phyloP scores from a whole-genome alignment of 1,139 yeast genomes.

The Komagataea norvegica region DNA sequence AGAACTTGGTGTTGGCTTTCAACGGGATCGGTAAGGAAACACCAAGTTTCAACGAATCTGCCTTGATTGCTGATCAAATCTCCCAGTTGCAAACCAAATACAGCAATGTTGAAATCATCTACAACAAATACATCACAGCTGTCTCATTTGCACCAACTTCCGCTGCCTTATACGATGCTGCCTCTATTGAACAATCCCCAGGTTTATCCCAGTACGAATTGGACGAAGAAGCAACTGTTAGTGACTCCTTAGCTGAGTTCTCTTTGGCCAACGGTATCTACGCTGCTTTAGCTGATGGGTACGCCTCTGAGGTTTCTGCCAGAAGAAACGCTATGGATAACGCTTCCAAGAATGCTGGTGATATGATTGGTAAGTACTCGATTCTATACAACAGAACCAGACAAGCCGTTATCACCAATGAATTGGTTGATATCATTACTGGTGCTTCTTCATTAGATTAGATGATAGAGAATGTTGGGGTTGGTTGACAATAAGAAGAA shows the following conservation, averaged over 20 bases:
- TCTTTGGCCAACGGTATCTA: conserved; percentile 85
- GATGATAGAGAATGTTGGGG: conserved; percentile 3
- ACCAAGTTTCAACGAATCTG: conserved; percentile 87
- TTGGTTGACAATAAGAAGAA: too few relatives aligned
- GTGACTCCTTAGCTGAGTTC: conserved; percentile 72
- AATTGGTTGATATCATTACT: conserved; percentile 97
- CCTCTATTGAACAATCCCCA: conserved; percentile 79
- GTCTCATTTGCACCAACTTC: conserved; percentile 85
- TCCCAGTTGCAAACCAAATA: conserved; percentile 56
- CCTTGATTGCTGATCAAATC: conserved; percentile 85
- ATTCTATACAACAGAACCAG: conserved; percentile 99
- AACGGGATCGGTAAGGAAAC: conserved; percentile 95
- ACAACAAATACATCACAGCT: conserved; percentile 83
- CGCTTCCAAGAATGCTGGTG: conserved; percentile 99
- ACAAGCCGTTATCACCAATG: conserved; percentile 99
- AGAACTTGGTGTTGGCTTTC: conserved; percentile 67
- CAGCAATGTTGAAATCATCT: conserved; percentile 74
- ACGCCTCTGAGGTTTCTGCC: conserved; percentile 96
- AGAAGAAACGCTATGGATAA: conserved; percentile 99
- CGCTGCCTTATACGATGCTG: conserved; percentile 63
- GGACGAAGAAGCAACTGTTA: conserved; percentile 67
- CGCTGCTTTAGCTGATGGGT: conserved; percentile 95
- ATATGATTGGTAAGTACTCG: conserved; percentile 93
- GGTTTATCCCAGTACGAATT: conserved; percentile 79
- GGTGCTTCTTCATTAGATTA: conserved; percentile 99